A percentile compares a stretch with the other conserved stretches of the same genome.
Conservation (phyloP, 2,329 filamentous ascomycete genomes). For the Diaporthe sp. region DNA sequence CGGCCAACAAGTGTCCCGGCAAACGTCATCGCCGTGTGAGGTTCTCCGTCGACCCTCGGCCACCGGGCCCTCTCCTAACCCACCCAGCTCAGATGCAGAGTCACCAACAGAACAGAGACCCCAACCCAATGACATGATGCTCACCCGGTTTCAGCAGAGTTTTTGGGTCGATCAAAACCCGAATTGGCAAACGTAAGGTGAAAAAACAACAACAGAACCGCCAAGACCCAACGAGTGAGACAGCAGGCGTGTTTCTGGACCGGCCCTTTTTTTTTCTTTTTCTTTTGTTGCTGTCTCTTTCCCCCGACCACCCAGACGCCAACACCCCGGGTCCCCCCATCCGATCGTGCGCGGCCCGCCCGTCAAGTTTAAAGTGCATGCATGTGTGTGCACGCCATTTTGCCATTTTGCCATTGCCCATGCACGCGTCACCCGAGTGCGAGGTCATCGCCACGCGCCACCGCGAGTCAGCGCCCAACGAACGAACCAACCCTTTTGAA, state of each 20-base stretch:
- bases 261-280: not conserved
- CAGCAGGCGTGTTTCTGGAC: not conserved
- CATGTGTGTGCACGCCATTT: not conserved
- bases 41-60: not conserved
- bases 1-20: not conserved
- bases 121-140: not conserved
- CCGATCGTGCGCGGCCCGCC: slow-evolving; percentile 5
- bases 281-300: not conserved
- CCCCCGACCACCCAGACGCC: not conserved
- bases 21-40: slow-evolving; percentile 21
- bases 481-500: not conserved
- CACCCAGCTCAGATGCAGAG: not conserved
- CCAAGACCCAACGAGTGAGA: not conserved
- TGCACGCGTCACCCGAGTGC: not conserved
- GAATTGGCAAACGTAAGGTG: not conserved
- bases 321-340: not conserved
- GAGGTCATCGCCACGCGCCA: slow-evolving; percentile 11
- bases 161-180: slow-evolving; percentile 16
- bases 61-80: not conserved
- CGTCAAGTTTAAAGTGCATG: slow-evolving; percentile 4
- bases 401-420: too few species aligned
- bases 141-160: slow-evolving; percentile 7
- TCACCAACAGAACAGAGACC: not conserved
- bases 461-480: slow-evolving; percentile 20
- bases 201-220: not conserved